phyloP scores from a whole-genome alignment of 441 rosid species.

The Cnidoscolus chayamansa region DNA sequence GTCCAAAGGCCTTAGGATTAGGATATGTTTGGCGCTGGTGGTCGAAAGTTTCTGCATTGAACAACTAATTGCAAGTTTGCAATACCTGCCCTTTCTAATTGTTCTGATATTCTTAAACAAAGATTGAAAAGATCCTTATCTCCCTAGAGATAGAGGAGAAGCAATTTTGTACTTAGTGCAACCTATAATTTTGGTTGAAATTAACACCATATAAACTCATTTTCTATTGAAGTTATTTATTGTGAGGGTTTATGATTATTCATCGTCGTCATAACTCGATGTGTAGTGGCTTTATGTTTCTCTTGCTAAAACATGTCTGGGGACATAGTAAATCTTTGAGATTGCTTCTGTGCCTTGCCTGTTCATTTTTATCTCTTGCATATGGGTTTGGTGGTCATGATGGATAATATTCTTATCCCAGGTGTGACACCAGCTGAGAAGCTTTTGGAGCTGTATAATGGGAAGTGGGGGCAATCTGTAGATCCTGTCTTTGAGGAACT shows the following conservation, averaged over 20 bases:
- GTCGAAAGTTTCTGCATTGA: not conserved
- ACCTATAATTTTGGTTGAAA: not conserved
- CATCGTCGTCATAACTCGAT: not conserved
- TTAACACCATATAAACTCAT: not conserved
- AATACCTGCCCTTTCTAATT: not conserved
- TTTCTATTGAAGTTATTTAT: not conserved
- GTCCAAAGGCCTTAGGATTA: not conserved
- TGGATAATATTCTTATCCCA: constrained; percentile 28
- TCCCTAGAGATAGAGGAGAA: not conserved
- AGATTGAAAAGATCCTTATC: not conserved
- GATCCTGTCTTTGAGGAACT: constrained; percentile 92
- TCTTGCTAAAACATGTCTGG: not conserved
- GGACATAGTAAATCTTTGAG: not conserved
- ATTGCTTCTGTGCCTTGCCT: not conserved
- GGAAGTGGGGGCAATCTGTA: constrained; percentile 82
- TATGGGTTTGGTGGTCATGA: not conserved
- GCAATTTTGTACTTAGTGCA: not conserved
- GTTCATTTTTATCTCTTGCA: not conserved
- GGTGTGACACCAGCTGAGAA: constrained; percentile 95
- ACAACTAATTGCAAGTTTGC: not conserved
- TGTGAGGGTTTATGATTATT: not conserved
- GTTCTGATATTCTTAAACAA: not conserved
- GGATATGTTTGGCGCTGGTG: not conserved
- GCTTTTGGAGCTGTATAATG: constrained; percentile 79
- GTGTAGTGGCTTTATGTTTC: not conserved